Evolutionary conservation across 345 rosid species (phyloP), one percentile per base, ranked within the genome.

Genomic region (Crucihimalaya himalaica): DNA sequence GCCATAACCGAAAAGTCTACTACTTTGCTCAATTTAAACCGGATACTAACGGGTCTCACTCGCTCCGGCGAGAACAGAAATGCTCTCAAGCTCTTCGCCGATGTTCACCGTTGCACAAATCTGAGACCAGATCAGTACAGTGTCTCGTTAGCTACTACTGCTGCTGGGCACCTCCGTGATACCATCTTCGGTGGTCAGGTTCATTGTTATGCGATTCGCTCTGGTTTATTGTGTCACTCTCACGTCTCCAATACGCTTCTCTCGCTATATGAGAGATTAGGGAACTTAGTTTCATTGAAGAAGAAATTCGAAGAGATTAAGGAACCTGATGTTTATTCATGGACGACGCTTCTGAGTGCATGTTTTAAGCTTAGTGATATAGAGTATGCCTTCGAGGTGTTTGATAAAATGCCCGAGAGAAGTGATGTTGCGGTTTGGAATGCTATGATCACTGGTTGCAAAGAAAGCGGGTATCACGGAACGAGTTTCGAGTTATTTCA

Each of bases 381-480:
- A 5, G 80, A 48, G 10, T 83, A 79, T 71, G 92, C 95, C 2
- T 81, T 75, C n/a, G 46, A 85, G 71, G 21, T 85, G 84, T 87
- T 91, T 28, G 89, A 79, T 79, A 48, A 76, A 82, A 83, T 86
- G 84, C 88, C 83, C 8, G 42, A 53, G 0, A 80, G 72, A 68
- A 82, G 83, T 42, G 81, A 85, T 37, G 83, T 81, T 62, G 80
- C 86, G 0, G 68, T 84, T 16, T 88, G 93, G 92, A 91, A 91
- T 59, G 92, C 95, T 8, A 74, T 91, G 86, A 86, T 91, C 65
- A 91, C 88, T 13, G 92, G 97, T 58, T 86, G 85, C 56, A 55
- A 85, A 65, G 89, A 87, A 56, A 79, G 68, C 60, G 87, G 88
- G 39, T 68, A 56, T 52, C 79, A 73, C 52, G 84, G 77, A 29